Conservation (phyloP, 2,329 filamentous ascomycete species). For the Pezicula rhizophila region DNA sequence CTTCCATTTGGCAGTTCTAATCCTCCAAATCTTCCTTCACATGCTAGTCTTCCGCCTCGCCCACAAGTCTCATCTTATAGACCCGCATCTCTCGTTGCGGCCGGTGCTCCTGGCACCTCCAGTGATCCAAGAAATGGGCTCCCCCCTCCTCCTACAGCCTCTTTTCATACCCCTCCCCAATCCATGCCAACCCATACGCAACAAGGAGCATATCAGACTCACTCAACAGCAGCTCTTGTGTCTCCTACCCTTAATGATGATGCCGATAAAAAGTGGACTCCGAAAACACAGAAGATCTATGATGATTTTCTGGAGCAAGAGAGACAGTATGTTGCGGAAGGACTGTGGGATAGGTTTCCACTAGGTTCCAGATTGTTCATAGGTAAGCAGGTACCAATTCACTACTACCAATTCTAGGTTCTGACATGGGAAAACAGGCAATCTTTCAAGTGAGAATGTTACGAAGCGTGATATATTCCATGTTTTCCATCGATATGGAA, state of each 20-base stretch:
- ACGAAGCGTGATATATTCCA: conserved; percentile 93
- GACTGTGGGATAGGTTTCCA: conserved; percentile 76
- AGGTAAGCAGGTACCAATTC: conserved; percentile 44
- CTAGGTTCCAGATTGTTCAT: conserved; percentile 74
- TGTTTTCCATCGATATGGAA: conserved; percentile 78
- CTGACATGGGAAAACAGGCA: conserved; percentile 51
- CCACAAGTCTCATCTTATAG: conserved; percentile 28
- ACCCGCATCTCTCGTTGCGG: conserved; percentile 23
- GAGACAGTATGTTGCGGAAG: conserved; percentile 68
- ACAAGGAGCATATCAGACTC: conserved; percentile 14
- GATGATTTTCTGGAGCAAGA: conserved; percentile 70
- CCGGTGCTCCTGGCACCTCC: conserved; percentile 27
- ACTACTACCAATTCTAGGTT: conserved; percentile 3
- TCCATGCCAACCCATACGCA: conserved; percentile 16
- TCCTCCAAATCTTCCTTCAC: conserved; percentile 24
- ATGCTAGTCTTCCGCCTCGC: conserved; percentile 30
- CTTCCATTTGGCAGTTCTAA: conserved; percentile 17
- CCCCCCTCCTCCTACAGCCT: conserved; percentile 27
- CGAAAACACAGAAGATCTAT: conserved; percentile 60
- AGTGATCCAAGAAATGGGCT: conserved; percentile 27
- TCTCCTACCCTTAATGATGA: conserved; percentile 23
- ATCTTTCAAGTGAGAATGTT: conserved; percentile 86
- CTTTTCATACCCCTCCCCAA: conserved; percentile 19
- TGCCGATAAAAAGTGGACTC: conserved; percentile 27
- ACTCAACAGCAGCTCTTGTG: conserved; percentile 11